These are phyloP conservation scores for Friedmanniomyces endolithicus DNA, from an alignment of 495 filamentous ascomycete genomes.

Conservation along the genomic window DNA sequence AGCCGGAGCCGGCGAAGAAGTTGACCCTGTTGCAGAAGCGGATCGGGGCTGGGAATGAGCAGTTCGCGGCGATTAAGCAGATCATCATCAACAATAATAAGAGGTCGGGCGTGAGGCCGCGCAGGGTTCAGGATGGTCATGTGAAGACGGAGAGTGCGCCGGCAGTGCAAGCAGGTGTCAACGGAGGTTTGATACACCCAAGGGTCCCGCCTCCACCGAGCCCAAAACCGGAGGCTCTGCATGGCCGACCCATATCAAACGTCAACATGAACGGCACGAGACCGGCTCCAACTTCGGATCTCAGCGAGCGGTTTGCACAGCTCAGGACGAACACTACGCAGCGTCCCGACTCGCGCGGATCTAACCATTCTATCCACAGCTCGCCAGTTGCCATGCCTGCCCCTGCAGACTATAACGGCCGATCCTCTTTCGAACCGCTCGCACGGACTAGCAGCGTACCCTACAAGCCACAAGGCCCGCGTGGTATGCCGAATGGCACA, in stretches of 20 bases:
- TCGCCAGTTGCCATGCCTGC: conserved; percentile 26
- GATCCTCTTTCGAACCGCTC: conserved; percentile 22
- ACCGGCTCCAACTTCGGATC: not conserved
- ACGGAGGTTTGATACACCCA: not conserved
- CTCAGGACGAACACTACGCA: conserved; percentile 38
- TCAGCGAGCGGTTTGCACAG: conserved; percentile 43
- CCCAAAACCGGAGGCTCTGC: conserved; percentile 51
- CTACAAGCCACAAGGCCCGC: conserved; percentile 39
- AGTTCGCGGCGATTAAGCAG: conserved; percentile 49
- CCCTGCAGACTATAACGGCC: conserved; percentile 29
- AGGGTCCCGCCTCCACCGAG: conserved; percentile 41
- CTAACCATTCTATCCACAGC: conserved; percentile 19
- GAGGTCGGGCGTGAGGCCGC: conserved; percentile 38
- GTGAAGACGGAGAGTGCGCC: conserved; percentile 1
- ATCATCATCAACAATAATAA: conserved; percentile 57
- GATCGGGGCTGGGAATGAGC: conserved; percentile 28
- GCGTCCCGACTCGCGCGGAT: conserved; percentile 34
- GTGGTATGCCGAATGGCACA: conserved; percentile 41
- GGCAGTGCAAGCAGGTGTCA: not conserved
- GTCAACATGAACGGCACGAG: not conserved
- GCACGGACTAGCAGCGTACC: not conserved
- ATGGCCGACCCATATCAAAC: conserved; percentile 38
- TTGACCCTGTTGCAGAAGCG: conserved; percentile 11
- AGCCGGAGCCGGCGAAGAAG: conserved; percentile 22
- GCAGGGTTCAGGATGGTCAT: not conserved